Percentiles rank a stretch among this genome's conserved stretches.
Conservation (phyloP, 805 yeast species). For the Schwanniomyces yamadae region DNA sequence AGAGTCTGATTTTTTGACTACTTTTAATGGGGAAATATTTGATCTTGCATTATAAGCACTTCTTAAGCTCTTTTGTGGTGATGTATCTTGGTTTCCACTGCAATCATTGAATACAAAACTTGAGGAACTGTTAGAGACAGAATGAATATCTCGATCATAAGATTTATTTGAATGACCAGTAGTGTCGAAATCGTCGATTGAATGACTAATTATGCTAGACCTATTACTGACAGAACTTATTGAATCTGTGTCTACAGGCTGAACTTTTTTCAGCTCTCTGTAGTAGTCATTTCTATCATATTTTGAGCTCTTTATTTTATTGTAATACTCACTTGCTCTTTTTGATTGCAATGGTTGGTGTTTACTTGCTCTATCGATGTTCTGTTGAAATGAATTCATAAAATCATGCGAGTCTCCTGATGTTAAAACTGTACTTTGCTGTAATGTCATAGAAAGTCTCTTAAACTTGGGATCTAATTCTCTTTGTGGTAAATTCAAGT, state of each 20-base stretch:
- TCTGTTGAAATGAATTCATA: slow-evolving; percentile 38
- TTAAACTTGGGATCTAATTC: slow-evolving; percentile 36
- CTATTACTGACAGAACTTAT: slow-evolving; percentile 24
- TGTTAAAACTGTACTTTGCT: slow-evolving; percentile 23
- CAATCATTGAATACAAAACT: slow-evolving; percentile 8
- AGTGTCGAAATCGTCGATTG: no score
- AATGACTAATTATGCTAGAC: slow-evolving; percentile 22
- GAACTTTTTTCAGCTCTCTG: slow-evolving; percentile 9
- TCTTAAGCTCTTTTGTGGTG: slow-evolving; percentile 4
- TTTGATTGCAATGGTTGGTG: slow-evolving; percentile 4
- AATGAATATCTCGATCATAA: no score
- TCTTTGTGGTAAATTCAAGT: slow-evolving; percentile 28
- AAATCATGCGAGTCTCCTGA: slow-evolving; percentile 42
- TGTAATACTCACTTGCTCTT: slow-evolving; percentile 20
- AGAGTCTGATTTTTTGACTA: slow-evolving; percentile 11
- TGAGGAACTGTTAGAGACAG: slow-evolving; percentile 6
- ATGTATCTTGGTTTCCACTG: slow-evolving; percentile 1
- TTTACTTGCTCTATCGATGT: slow-evolving; percentile 29
- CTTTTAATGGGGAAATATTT: slow-evolving; percentile 18
- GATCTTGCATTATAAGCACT: slow-evolving; percentile 12
- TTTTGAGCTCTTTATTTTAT: slow-evolving; percentile 26
- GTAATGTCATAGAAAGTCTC: slow-evolving; percentile 36
- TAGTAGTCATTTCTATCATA: slow-evolving; percentile 13
- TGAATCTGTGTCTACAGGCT: slow-evolving; percentile 16
- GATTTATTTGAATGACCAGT: no score